These are phyloP conservation scores for Boletellus ananas DNA, from an alignment of 768 basidiomycete genomes.

Conservation along the genomic window DNA sequence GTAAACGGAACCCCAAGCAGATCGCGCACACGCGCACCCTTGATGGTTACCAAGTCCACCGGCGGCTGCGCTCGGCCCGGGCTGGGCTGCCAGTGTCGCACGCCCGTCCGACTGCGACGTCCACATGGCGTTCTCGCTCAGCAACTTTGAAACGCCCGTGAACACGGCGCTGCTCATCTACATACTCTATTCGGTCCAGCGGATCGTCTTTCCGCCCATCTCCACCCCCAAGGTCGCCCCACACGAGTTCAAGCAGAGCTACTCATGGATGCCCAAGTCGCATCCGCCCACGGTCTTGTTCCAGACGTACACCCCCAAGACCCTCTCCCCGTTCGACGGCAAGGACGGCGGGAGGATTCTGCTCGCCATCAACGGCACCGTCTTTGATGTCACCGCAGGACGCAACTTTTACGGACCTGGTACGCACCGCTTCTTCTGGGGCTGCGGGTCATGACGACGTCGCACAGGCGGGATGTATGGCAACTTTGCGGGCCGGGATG, in stretches of 20 bases:
- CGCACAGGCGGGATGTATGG: slow-evolving; percentile 88
- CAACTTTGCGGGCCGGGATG: slow-evolving; percentile 96
- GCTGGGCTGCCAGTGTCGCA: slow-evolving; percentile 10
- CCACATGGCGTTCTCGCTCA: slow-evolving; percentile 40
- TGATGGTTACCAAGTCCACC: no score
- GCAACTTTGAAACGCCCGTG: slow-evolving; percentile 57
- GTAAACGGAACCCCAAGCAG: no score
- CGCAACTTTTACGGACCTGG: slow-evolving; percentile 94
- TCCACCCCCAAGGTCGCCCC: slow-evolving; percentile 49
- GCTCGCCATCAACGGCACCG: slow-evolving; percentile 79
- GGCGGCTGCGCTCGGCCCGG: no score
- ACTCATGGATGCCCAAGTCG: slow-evolving; percentile 87
- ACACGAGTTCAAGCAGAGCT: slow-evolving; percentile 72
- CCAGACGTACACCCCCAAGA: slow-evolving; percentile 74
- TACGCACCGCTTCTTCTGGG: slow-evolving; percentile 35
- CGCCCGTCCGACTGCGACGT: slow-evolving; percentile 18
- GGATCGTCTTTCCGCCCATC: slow-evolving; percentile 68
- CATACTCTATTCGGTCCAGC: slow-evolving; percentile 72
- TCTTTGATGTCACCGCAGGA: slow-evolving; percentile 92
- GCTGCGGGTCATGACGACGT: neutral
- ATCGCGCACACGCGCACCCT: no score
- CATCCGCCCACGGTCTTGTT: slow-evolving; percentile 79
- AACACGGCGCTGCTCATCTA: slow-evolving; percentile 78
- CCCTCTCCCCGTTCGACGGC: slow-evolving; percentile 65
- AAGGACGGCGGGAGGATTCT: slow-evolving; percentile 68